Percentiles rank a stretch among this genome's conserved stretches.
Evolutionary conservation across 495 filamentous ascomycete species (phyloP).

Genomic region (Hypoxylon lenormandii): DNA sequence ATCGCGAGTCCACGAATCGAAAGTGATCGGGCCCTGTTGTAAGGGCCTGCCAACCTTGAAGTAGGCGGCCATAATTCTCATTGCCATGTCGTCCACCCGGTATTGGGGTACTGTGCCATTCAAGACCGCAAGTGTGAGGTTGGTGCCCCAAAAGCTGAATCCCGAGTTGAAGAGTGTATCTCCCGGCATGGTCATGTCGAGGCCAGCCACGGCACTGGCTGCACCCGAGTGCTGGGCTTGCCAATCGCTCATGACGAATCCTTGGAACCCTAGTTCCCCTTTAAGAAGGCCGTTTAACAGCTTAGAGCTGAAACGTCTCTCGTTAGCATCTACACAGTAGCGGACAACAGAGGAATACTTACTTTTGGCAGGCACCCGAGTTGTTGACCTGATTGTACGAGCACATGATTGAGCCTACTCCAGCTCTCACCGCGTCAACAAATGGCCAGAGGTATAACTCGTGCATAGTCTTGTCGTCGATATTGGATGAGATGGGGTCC

Average conservation of each 20-base stretch:
- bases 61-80: conserved; percentile 91
- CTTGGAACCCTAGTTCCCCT: conserved; percentile 91
- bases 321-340: conserved; percentile 72
- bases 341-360: conserved; percentile 18
- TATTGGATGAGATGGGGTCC: conserved; percentile 78
- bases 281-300: conserved; percentile 86
- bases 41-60: conserved; percentile 85
- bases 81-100: conserved; percentile 92
- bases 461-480: conserved; percentile 95
- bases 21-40: conserved; percentile 76
- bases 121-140: conserved; percentile 82
- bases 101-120: conserved; percentile 93
- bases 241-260: conserved; percentile 93
- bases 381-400: conserved; percentile 94
- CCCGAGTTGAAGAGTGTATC: conserved; percentile 80
- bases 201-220: conserved; percentile 78
- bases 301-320: conserved; percentile 68
- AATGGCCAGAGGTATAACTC: conserved; percentile 87
- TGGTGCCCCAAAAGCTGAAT: conserved; percentile 83
- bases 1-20: conserved; percentile 84
- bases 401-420: conserved; percentile 91
- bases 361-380: conserved; percentile 83
- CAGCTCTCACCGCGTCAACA: conserved; percentile 61
- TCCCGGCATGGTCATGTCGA: conserved; percentile 97
- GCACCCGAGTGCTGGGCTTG: conserved; percentile 87